phyloP scores from a whole-genome alignment of 768 basidiomycete species.

The Roridomyces roridus region DNA sequence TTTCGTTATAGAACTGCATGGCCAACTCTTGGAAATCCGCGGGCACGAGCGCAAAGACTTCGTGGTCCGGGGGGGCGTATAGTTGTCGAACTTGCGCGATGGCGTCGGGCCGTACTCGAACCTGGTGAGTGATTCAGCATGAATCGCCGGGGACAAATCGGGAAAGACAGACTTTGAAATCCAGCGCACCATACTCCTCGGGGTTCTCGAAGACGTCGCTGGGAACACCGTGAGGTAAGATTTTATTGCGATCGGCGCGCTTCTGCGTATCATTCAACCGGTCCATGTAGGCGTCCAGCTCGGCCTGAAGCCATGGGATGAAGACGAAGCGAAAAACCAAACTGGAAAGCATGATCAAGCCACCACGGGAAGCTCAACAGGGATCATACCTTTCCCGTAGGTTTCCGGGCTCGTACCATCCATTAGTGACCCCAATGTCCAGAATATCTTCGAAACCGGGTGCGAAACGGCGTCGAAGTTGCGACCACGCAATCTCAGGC shows the following conservation, averaged over 20 bases:
- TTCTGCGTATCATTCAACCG: slow-evolving; percentile 26
- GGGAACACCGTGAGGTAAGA: slow-evolving; percentile 43
- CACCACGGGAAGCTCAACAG: too few species aligned
- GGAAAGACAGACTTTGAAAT: slow-evolving; percentile 38
- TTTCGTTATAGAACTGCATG: too few species aligned
- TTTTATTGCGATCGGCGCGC: slow-evolving; percentile 35
- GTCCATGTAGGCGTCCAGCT: slow-evolving; percentile 35
- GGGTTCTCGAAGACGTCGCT: slow-evolving; percentile 34
- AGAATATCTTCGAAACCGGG: slow-evolving; percentile 46
- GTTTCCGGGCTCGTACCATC: slow-evolving; percentile 35
- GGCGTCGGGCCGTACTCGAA: slow-evolving; percentile 21
- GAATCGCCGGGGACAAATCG: not conserved
- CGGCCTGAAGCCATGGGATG: slow-evolving; percentile 43
- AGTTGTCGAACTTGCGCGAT: slow-evolving; percentile 20
- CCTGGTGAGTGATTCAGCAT: slow-evolving; percentile 1
- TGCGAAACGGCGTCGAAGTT: slow-evolving; percentile 35
- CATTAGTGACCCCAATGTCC: slow-evolving; percentile 33
- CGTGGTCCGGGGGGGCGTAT: slow-evolving; percentile 25
- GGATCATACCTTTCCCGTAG: slow-evolving; percentile 29
- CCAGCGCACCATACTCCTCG: slow-evolving; percentile 26
- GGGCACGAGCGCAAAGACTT: slow-evolving; percentile 27
- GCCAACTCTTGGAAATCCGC: slow-evolving; percentile 6
- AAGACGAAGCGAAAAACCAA: slow-evolving; percentile 42
- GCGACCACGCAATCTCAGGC: slow-evolving; percentile 46
- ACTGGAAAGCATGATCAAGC: slow-evolving; percentile 13